Base-by-base conservation (phyloP, 139 green algal species). In the Micractinium sp. region DNA sequence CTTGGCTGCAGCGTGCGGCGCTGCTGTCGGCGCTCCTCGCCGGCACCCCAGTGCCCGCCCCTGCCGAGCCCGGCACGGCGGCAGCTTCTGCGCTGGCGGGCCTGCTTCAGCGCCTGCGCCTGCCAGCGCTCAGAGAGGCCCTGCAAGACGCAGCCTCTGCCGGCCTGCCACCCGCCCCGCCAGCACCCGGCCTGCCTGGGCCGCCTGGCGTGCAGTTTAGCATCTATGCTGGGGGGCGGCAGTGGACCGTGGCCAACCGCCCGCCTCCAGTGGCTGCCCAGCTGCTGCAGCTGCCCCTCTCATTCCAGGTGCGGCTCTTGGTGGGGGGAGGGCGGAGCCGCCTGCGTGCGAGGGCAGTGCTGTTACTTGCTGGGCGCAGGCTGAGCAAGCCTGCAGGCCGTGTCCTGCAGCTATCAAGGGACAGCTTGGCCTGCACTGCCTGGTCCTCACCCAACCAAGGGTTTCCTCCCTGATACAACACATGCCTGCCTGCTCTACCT, bases 251-350 rank as follows among this genome's bases (percentile, higher is more conserved):
- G 60, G 36, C 25, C 1, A 33, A 29, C 5, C 82, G 31, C 25
- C 61, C 61, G 35, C 82, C 25, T 25, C 82, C 82, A 2, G 56
- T 23, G 3, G 61, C 82, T 0, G 19, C 82, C n/a, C 71, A 77
- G 82, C 82, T 87, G 33, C 35, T 87, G 31, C 82, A 87, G 82
- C 61, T 87, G 82, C 82, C 82, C 2, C 23, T 14, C 16, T 87
- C 82, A 3, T 87, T 76, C 25, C 82, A 87, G 82, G 82, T 87
- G 61, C 36, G 61, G 1, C 2, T 16, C 25, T 9, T 27, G 20
- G 63, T 71, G 63, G 18, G 14, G 63, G 63, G 63, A 12, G 20
- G 63, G 63, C 63, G 13, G 63, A 27, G 63, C 73, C 19, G 73
- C 63, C 22, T 71, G 63, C 2, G 63, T 71, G 12, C 9, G 47